Evolutionary conservation across 106 monocot species (phyloP).

Genomic region (Cymbidium sinense): DNA sequence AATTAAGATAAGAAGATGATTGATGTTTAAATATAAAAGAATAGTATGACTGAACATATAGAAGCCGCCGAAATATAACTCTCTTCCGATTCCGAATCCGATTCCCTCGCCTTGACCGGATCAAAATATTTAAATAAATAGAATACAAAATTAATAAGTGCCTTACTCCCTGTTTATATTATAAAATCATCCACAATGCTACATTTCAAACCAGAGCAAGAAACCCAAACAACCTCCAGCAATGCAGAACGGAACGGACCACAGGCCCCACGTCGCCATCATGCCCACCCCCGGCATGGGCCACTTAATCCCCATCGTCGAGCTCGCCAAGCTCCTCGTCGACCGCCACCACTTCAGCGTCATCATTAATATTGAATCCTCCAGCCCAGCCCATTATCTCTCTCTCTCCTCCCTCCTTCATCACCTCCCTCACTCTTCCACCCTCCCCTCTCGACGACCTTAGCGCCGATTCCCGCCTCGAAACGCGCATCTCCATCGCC

Average conservation of each 20-base stretch:
- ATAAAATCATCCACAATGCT: too few relatives aligned
- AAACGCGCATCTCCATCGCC: slow-evolving; percentile 17
- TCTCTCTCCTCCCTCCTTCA: slow-evolving; percentile 27
- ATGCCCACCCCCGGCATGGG: slow-evolving; percentile 54
- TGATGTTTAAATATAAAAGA: too few relatives aligned
- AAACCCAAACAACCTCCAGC: too few relatives aligned
- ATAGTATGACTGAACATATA: too few relatives aligned
- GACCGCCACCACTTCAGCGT: slow-evolving; percentile 28
- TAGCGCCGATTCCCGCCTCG: slow-evolving; percentile 18
- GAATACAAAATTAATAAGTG: too few relatives aligned
- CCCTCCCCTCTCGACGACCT: slow-evolving; percentile 31
- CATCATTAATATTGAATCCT: slow-evolving; percentile 27
- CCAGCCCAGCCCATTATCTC: slow-evolving; percentile 9
- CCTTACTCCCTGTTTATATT: too few relatives aligned
- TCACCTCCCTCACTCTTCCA: slow-evolving; percentile 25
- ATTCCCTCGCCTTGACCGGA: too few relatives aligned
- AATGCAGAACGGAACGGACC: background rate
- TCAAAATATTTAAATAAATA: too few relatives aligned
- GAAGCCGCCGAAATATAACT: too few relatives aligned
- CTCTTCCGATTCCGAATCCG: too few relatives aligned
- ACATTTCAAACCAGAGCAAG: too few relatives aligned
- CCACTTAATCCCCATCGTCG: slow-evolving; percentile 50
- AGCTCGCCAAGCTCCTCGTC: slow-evolving; percentile 44
- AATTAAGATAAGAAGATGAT: too few relatives aligned
- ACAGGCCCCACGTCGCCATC: background rate